Evolutionary conservation across 1,284 basidiomycete genomes (phyloP).

Genomic region (Boletus smithii): DNA sequence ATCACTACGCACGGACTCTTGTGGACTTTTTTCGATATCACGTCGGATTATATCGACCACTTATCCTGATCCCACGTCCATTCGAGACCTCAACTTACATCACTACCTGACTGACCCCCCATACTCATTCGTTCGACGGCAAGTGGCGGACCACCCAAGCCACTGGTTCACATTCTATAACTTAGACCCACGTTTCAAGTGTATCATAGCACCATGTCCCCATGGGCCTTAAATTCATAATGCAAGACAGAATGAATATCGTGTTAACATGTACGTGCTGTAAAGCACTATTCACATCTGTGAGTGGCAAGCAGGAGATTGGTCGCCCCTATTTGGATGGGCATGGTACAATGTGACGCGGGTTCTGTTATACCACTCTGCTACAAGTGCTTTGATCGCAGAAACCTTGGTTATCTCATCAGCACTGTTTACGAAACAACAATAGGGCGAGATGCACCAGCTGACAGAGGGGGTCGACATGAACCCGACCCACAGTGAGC

Average conservation of each 20-base stretch:
- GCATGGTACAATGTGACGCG: slow-evolving; percentile 11
- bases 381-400: slow-evolving; percentile 13
- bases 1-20: slow-evolving; percentile 80
- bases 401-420: slow-evolving; percentile 11
- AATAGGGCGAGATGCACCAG: slow-evolving; percentile 12
- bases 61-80: slow-evolving; percentile 42
- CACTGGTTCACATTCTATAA: slow-evolving; percentile 13
- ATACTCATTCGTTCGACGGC: slow-evolving; percentile 17
- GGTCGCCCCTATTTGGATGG: not conserved
- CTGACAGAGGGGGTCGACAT: slow-evolving; percentile 10
- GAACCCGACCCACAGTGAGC: slow-evolving; percentile 1
- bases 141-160: too few relatives aligned
- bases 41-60: slow-evolving; percentile 69
- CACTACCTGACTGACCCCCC: slow-evolving; percentile 9
- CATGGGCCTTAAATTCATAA: slow-evolving; percentile 15
- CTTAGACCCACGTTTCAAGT: slow-evolving; percentile 22
- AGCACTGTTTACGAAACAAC: not conserved
- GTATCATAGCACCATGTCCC: slow-evolving; percentile 28
- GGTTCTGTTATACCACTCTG: slow-evolving; percentile 11
- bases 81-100: slow-evolving; percentile 4
- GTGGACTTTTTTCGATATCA: slow-evolving; percentile 81
- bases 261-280: too few relatives aligned
- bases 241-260: slow-evolving; percentile 10
- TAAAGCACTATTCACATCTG: slow-evolving; percentile 1
- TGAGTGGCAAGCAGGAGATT: not conserved